Evolutionary conservation across 768 basidiomycete genomes (phyloP).

Genomic region (Boletales sp.): DNA sequence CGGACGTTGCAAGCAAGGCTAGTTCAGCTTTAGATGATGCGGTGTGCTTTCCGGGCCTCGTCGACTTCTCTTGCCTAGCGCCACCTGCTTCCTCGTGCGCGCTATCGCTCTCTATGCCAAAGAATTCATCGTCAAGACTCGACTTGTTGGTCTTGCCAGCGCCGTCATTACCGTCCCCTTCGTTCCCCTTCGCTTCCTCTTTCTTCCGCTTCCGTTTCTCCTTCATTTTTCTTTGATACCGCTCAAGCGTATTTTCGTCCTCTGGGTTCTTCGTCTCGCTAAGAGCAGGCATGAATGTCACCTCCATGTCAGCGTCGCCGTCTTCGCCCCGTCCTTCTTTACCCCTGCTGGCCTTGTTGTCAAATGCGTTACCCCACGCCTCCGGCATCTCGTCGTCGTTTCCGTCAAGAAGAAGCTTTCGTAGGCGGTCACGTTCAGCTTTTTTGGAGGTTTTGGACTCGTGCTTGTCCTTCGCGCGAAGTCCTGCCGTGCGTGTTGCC

Average conservation of each 20-base stretch:
- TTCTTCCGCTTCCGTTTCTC: constrained; percentile 85
- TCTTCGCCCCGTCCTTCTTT: constrained; percentile 22
- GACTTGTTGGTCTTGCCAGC: constrained; percentile 10
- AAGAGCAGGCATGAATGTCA: constrained; percentile 90
- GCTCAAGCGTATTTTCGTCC: constrained; percentile 87
- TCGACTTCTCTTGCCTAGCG: constrained; percentile 22
- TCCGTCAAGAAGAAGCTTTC: constrained; percentile 69
- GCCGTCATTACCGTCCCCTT: constrained; percentile 19
- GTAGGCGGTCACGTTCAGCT: constrained; percentile 63
- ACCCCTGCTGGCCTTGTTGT: constrained; percentile 10
- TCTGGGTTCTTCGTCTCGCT: constrained; percentile 48
- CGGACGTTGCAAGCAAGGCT: constrained; percentile 56
- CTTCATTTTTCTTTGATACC: constrained; percentile 84
- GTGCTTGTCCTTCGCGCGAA: constrained; percentile 5
- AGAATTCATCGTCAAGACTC: constrained; percentile 70
- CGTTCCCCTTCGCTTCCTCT: constrained; percentile 51
- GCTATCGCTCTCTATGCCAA: constrained; percentile 41
- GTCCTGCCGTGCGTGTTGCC: constrained; percentile 1
- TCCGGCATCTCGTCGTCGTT: constrained; percentile 72
- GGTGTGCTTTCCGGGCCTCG: constrained; percentile 18
- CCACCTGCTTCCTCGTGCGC: constrained; percentile 27
- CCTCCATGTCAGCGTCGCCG: constrained; percentile 80
- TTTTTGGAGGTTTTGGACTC: constrained; percentile 32
- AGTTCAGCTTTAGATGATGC: constrained; percentile 51
- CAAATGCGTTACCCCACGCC: constrained; percentile 64